These are phyloP conservation scores for Halteria grandinella DNA, from an alignment of 73 alveolate species.

Conservation along the genomic window DNA sequence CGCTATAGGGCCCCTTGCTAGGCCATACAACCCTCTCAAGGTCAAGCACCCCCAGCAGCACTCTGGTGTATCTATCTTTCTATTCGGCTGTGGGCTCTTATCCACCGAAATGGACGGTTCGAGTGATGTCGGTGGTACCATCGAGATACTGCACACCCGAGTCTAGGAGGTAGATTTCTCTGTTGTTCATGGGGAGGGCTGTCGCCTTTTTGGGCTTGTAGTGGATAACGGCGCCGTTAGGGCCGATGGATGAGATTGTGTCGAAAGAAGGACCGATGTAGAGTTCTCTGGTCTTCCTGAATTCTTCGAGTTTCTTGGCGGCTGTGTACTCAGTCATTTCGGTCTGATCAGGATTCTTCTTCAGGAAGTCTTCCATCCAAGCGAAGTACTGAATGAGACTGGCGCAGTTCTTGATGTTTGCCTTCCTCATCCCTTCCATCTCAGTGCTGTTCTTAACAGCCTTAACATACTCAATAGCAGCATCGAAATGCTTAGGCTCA, in stretches of 20 bases:
- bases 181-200: conserved; percentile 64
- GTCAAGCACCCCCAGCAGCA: conserved; percentile 90
- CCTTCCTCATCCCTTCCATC: conserved; percentile 86
- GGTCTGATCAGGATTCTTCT: conserved; percentile 41
- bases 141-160: conserved; percentile 98
- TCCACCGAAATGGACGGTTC: conserved; percentile 95
- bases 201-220: conserved; percentile 89
- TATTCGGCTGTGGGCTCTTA: conserved; percentile 79
- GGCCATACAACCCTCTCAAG: conserved; percentile 92
- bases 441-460: conserved; percentile 87
- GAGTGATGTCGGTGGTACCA: conserved; percentile 99
- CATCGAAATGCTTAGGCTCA: not conserved
- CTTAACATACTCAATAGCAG: conserved; percentile 74
- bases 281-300: conserved; percentile 76
- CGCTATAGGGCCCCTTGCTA: conserved; percentile 40
- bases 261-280: conserved; percentile 94
- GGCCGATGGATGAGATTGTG: conserved; percentile 95
- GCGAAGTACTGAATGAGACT: conserved; percentile 88
- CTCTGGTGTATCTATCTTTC: conserved; percentile 94
- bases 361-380: conserved; percentile 90
- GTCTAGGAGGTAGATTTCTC: conserved; percentile 89
- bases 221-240: conserved; percentile 98
- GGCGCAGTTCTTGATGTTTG: conserved; percentile 91
- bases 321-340: conserved; percentile 76
- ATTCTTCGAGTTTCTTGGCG: conserved; percentile 57